These are phyloP conservation scores for Clonostachys solani DNA, from an alignment of 2,329 filamentous ascomycete species.

Conservation along the genomic window DNA sequence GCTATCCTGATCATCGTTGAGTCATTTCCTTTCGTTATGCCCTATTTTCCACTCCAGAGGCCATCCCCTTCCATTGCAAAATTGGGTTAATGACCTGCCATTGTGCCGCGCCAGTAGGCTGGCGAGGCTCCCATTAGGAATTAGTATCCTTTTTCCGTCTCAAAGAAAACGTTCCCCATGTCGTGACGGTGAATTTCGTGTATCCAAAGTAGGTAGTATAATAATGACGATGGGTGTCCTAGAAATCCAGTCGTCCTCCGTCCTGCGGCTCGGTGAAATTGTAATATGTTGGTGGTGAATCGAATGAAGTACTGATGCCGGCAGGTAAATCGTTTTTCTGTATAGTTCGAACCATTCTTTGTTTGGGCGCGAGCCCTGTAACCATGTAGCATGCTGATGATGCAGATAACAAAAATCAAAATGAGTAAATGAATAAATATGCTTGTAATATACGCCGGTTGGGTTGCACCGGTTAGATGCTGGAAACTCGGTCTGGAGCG, in stretches of 20 bases:
- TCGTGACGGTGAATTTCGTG: too few relatives aligned
- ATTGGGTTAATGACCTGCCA: too few relatives aligned
- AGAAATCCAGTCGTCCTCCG: background rate
- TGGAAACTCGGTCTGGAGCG: conserved; percentile 56
- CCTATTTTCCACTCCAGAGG: too few relatives aligned
- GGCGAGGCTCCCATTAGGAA: conserved; percentile 1
- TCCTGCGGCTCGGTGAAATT: background rate
- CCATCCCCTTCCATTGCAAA: too few relatives aligned
- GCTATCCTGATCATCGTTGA: too few relatives aligned
- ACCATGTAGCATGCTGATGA: conserved; percentile 2
- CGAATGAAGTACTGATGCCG: background rate
- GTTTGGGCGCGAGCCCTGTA: conserved; percentile 4
- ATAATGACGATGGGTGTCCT: too few relatives aligned
- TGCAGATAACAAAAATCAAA: background rate
- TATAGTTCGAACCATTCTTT: background rate
- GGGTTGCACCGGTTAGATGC: background rate
- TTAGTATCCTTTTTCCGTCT: background rate
- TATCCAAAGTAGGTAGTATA: too few relatives aligned
- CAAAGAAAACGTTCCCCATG: too few relatives aligned
- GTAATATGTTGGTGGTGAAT: background rate
- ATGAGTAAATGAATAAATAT: background rate
- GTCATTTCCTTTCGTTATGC: too few relatives aligned
- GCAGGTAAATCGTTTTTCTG: background rate
- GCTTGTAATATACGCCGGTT: background rate
- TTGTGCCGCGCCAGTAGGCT: too few relatives aligned